phyloP scores from a whole-genome alignment of 2,329 filamentous ascomycete species.

The Colletotrichum tanaceti region DNA sequence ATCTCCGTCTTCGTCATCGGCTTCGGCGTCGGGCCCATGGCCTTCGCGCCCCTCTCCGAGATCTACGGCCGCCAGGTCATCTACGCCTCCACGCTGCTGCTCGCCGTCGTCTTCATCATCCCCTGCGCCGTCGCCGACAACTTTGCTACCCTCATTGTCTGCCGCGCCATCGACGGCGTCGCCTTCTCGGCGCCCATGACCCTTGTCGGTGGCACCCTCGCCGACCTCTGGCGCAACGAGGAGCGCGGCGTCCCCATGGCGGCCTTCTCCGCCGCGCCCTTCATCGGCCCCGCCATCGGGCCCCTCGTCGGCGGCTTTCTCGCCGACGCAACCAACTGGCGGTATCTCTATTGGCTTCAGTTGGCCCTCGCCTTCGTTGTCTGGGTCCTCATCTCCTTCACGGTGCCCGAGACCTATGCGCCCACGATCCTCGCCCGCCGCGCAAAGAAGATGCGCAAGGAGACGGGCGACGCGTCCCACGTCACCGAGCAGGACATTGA shows the following conservation, averaged over 20 bases:
- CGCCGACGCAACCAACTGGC: conserved; percentile 76
- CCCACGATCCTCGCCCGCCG: conserved; percentile 79
- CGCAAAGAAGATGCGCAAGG: conserved; percentile 77
- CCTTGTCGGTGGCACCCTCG: conserved; percentile 82
- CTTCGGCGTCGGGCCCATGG: conserved; percentile 84
- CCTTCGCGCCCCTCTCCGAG: conserved; percentile 82
- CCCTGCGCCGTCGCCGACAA: conserved; percentile 83
- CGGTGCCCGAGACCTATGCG: conserved; percentile 90
- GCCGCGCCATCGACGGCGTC: conserved; percentile 82
- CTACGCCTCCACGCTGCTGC: conserved; percentile 73
- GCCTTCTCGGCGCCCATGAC: conserved; percentile 90
- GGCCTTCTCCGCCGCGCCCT: conserved; percentile 84
- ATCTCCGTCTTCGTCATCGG: conserved; percentile 84
- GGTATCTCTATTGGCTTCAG: conserved; percentile 90
- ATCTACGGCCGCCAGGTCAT: conserved; percentile 78
- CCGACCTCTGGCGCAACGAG: conserved; percentile 86
- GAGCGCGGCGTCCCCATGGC: conserved; percentile 90
- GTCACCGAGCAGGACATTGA: conserved; percentile 88
- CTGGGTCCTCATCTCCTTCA: conserved; percentile 84
- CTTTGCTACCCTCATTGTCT: conserved; percentile 80
- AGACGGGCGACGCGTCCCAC: conserved; percentile 73
- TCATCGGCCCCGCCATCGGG: conserved; percentile 82
- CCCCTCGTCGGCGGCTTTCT: conserved; percentile 83
- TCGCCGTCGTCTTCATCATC: conserved; percentile 83
- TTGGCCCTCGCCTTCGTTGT: conserved; percentile 77